A percentile compares a stretch with the other conserved stretches of the same genome.
These are phyloP conservation scores for Kwoniella botswanensis DNA, from an alignment of 768 basidiomycete genomes.

Conservation along the genomic window DNA sequence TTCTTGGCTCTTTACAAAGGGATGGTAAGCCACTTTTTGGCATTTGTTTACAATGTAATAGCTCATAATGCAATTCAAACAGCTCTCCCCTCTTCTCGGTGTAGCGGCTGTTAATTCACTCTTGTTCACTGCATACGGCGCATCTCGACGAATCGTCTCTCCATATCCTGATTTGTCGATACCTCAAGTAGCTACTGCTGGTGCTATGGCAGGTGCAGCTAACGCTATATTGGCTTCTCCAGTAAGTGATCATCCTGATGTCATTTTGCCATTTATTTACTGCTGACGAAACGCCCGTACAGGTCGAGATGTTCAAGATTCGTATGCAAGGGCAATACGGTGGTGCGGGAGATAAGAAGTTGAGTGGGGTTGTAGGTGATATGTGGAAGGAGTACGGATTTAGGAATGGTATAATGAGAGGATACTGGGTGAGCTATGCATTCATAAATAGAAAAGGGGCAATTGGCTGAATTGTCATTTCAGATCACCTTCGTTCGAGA, in stretches of 20 bases:
- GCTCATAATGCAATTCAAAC: not conserved
- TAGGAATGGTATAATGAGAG: slow-evolving; percentile 87
- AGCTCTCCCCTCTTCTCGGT: slow-evolving; percentile 83
- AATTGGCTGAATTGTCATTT: not conserved
- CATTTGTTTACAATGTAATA: not conserved
- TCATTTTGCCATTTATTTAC: not conserved
- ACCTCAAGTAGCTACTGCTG: slow-evolving; percentile 78
- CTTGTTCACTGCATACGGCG: slow-evolving; percentile 87
- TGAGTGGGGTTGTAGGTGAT: slow-evolving; percentile 73
- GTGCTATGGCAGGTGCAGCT: slow-evolving; percentile 87
- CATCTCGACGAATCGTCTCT: slow-evolving; percentile 78
- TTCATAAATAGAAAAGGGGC: not conserved
- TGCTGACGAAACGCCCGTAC: not conserved
- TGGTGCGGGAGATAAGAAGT: slow-evolving; percentile 72
- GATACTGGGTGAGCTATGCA: slow-evolving; percentile 77
- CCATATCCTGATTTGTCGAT: slow-evolving; percentile 85
- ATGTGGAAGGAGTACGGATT: slow-evolving; percentile 91
- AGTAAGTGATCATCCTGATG: slow-evolving; percentile 59
- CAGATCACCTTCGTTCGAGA: slow-evolving; percentile 90
- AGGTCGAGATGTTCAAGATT: slow-evolving; percentile 92
- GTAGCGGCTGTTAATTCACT: slow-evolving; percentile 96
- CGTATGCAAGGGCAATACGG: slow-evolving; percentile 96
- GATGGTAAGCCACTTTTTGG: slow-evolving; percentile 59
- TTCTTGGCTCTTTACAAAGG: slow-evolving; percentile 92
- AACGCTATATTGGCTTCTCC: slow-evolving; percentile 92